These are phyloP conservation scores for Verticillium isaacii DNA, from an alignment of 2,329 filamentous ascomycete genomes.

Conservation along the genomic window DNA sequence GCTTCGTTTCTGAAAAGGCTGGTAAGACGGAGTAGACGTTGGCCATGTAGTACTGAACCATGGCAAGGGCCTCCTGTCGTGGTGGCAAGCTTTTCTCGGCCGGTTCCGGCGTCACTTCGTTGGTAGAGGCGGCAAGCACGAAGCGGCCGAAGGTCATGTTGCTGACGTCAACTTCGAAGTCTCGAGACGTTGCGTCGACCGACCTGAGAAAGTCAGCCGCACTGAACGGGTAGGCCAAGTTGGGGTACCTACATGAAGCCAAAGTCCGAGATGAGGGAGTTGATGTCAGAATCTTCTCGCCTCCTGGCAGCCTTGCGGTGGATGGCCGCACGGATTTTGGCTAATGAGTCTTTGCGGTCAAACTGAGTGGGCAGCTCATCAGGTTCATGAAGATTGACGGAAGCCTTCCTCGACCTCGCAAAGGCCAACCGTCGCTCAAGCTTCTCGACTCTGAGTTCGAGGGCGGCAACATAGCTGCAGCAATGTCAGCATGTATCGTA, in stretches of 20 bases:
- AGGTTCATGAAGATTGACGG: constrained; percentile 60
- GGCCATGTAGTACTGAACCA: constrained; percentile 80
- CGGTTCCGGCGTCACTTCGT: constrained; percentile 64
- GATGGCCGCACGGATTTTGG: constrained; percentile 57
- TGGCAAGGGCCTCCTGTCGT: constrained; percentile 59
- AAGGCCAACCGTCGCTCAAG: constrained; percentile 73
- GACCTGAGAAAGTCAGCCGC: constrained; percentile 49
- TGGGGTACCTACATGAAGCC: constrained; percentile 66
- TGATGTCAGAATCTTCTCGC: constrained; percentile 79
- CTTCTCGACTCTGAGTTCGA: constrained; percentile 88
- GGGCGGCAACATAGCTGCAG: constrained; percentile 78
- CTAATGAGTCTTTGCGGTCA: constrained; percentile 60
- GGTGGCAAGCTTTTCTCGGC: constrained; percentile 62
- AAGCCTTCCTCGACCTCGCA: constrained; percentile 66
- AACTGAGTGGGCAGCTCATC: constrained; percentile 39
- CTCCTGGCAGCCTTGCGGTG: constrained; percentile 59
- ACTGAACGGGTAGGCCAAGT: neutral
- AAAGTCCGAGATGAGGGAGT: constrained; percentile 90
- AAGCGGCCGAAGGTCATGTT: constrained; percentile 92
- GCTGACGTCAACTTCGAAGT: constrained; percentile 83
- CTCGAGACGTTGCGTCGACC: constrained; percentile 88
- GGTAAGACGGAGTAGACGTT: constrained; percentile 79
- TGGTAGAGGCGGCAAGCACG: constrained; percentile 76
- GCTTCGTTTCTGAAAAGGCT: constrained; percentile 72
- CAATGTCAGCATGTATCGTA: neutral